Conservation (phyloP, 1,139 yeast genomes). For the Arxiozyma slooffiae region DNA sequence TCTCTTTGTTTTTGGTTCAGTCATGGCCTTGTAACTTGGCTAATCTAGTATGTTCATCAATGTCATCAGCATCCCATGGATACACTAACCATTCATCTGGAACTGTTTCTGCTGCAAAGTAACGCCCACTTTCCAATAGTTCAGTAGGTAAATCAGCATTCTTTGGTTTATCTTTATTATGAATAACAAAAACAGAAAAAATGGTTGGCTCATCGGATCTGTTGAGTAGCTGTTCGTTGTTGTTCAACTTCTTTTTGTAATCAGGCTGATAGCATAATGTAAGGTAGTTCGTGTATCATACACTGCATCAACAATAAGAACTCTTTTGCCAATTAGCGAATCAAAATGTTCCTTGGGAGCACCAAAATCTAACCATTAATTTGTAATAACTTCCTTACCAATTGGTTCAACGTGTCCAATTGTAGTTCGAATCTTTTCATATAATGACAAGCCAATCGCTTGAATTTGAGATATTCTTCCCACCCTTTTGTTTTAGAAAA, state of each 20-base stretch:
- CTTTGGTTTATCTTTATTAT: slow-evolving; percentile 49
- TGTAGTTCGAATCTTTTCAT: slow-evolving; percentile 66
- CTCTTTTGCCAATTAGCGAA: slow-evolving; percentile 68
- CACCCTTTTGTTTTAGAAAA: slow-evolving; percentile 75
- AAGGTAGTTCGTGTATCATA: slow-evolving; percentile 93
- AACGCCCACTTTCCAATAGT: slow-evolving; percentile 40
- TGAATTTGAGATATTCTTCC: slow-evolving; percentile 85
- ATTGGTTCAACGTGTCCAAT: slow-evolving; percentile 52
- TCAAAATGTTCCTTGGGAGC: slow-evolving; percentile 44
- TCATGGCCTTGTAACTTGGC: slow-evolving; percentile 64
- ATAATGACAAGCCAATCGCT: slow-evolving; percentile 85
- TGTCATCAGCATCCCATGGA: slow-evolving; percentile 67
- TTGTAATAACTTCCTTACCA: slow-evolving; percentile 82
- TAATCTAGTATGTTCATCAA: slow-evolving; percentile 66
- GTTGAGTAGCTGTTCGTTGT: slow-evolving; percentile 35
- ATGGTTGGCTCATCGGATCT: slow-evolving; percentile 35
- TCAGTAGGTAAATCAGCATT: slow-evolving; percentile 42
- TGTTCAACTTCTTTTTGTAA: slow-evolving; percentile 69
- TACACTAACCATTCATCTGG: slow-evolving; percentile 54
- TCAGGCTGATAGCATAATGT: slow-evolving; percentile 83
- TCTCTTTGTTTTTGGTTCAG: slow-evolving; percentile 7
- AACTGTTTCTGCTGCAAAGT: slow-evolving; percentile 44
- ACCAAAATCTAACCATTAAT: slow-evolving; percentile 89
- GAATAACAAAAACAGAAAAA: slow-evolving; percentile 49
- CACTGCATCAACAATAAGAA: slow-evolving; percentile 85